Conservation (phyloP, 2,329 filamentous ascomycete genomes). For the Diaporthe caulivora region DNA sequence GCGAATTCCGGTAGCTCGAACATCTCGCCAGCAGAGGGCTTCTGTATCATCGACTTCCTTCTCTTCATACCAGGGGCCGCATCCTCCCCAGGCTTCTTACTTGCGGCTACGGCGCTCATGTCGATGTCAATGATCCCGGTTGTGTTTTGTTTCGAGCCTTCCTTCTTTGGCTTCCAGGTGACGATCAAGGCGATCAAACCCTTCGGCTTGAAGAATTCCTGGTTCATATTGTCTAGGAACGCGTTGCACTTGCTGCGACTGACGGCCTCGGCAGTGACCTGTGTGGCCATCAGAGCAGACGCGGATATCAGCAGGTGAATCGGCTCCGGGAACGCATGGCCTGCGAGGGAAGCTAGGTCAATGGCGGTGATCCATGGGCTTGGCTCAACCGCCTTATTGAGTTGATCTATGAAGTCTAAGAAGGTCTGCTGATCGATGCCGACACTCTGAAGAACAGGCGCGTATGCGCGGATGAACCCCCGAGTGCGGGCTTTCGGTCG, state of each 20-base stretch:
- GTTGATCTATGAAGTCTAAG: slow-evolving; percentile 60
- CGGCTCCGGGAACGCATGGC: slow-evolving; percentile 53
- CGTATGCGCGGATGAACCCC: slow-evolving; percentile 67
- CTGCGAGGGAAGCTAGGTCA: slow-evolving; percentile 55
- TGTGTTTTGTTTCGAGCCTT: slow-evolving; percentile 40
- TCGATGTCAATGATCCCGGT: slow-evolving; percentile 50
- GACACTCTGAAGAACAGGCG: slow-evolving; percentile 58
- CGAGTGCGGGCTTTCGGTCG: slow-evolving; percentile 60
- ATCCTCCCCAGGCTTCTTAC: slow-evolving; percentile 40
- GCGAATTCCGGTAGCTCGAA: slow-evolving; percentile 60
- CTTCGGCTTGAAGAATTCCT: slow-evolving; percentile 66
- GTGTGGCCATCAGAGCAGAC: slow-evolving; percentile 56
- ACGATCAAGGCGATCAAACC: slow-evolving; percentile 66
- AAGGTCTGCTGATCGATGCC: slow-evolving; percentile 63
- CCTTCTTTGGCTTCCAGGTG: slow-evolving; percentile 59
- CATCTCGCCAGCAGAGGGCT: slow-evolving; percentile 51
- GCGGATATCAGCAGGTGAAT: slow-evolving; percentile 57
- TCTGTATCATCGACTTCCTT: slow-evolving; percentile 44
- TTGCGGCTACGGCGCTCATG: slow-evolving; percentile 47
- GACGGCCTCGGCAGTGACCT: slow-evolving; percentile 55
- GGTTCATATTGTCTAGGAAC: slow-evolving; percentile 68
- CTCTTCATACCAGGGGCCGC: slow-evolving; percentile 40
- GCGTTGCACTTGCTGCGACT: slow-evolving; percentile 59
- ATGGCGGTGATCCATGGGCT: slow-evolving; percentile 53
- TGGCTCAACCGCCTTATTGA: slow-evolving; percentile 55